phyloP scores from a whole-genome alignment of 1,139 yeast genomes.

The Sugiyamaella sp. region DNA sequence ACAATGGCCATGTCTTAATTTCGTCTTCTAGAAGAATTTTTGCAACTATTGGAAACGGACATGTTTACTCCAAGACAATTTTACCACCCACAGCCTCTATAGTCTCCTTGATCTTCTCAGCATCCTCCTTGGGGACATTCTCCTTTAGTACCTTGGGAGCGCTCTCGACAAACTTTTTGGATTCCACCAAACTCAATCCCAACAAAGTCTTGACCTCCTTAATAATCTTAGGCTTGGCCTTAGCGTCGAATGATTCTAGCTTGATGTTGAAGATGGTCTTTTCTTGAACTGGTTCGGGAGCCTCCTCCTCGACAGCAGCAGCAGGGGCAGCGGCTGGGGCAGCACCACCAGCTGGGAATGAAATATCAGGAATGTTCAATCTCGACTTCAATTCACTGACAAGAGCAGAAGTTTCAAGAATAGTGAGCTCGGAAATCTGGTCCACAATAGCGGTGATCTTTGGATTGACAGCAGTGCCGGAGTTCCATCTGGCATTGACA shows the following conservation, averaged over 20 bases:
- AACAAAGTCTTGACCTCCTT: conserved; percentile 93
- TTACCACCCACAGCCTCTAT: conserved; percentile 96
- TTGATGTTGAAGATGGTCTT: conserved; percentile 91
- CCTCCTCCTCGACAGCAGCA: conserved; percentile 74
- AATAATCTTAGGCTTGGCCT: conserved; percentile 95
- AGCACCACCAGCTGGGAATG: conserved; percentile 74
- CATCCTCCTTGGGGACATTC: conserved; percentile 84
- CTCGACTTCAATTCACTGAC: conserved; percentile 81
- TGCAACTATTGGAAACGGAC: background rate
- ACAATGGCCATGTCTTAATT: background rate
- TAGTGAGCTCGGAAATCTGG: conserved; percentile 83
- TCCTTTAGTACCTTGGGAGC: conserved; percentile 95
- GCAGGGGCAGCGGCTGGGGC: conserved; percentile 72
- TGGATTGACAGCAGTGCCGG: conserved; percentile 71
- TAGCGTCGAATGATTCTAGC: conserved; percentile 91
- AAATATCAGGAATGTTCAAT: conserved; percentile 90
- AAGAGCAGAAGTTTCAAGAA: conserved; percentile 85
- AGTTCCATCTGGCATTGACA: conserved; percentile 42
- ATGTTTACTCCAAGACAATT: conserved; percentile 72
- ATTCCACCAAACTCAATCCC: conserved; percentile 92
- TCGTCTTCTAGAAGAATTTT: too few species aligned
- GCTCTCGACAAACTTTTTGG: conserved; percentile 95
- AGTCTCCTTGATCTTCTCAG: conserved; percentile 88
- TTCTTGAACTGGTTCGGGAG: conserved; percentile 81
- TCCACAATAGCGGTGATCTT: conserved; percentile 87